Conservation (phyloP, 106 monocot species). For the Iris macrosiphon region DNA sequence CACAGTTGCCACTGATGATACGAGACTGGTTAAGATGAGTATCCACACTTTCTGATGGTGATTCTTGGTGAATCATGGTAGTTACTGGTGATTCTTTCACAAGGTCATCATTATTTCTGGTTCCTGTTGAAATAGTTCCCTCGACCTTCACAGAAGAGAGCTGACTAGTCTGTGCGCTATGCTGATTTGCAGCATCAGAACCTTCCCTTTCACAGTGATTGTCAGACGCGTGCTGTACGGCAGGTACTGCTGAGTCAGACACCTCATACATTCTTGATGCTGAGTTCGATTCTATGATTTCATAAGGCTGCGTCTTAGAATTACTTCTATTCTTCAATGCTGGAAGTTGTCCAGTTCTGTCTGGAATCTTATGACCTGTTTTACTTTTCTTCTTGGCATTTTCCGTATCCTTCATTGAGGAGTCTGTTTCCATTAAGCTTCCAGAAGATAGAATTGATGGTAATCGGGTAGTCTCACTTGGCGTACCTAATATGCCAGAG, state of each 20-base stretch:
- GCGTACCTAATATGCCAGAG: conserved; percentile 27
- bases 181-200: conserved; percentile 22
- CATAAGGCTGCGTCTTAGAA: conserved; percentile 13
- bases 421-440: conserved; percentile 48
- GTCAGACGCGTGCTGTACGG: conserved; percentile 10
- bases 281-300: conserved; percentile 22
- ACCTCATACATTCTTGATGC: conserved; percentile 6
- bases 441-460: conserved; percentile 41
- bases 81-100: conserved; percentile 25
- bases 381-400: conserved; percentile 39
- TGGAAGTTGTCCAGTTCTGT: conserved; percentile 27
- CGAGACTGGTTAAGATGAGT: conserved; percentile 16
- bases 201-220: conserved; percentile 9
- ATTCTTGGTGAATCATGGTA: conserved; percentile 13
- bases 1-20: conserved; percentile 1
- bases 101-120: conserved; percentile 12
- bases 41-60: conserved; percentile 10
- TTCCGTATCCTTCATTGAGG: conserved; percentile 46
- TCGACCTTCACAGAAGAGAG: conserved; percentile 21
- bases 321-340: conserved; percentile 25
- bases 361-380: conserved; percentile 12
- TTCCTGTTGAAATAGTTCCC: conserved; percentile 5
- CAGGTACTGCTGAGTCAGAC: conserved; percentile 14
- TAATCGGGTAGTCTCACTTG: conserved; percentile 29
- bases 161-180: conserved; percentile 24